These are phyloP conservation scores for Penicillium sclerotigenum DNA, from an alignment of 2,329 filamentous ascomycete species.

Conservation along the genomic window DNA sequence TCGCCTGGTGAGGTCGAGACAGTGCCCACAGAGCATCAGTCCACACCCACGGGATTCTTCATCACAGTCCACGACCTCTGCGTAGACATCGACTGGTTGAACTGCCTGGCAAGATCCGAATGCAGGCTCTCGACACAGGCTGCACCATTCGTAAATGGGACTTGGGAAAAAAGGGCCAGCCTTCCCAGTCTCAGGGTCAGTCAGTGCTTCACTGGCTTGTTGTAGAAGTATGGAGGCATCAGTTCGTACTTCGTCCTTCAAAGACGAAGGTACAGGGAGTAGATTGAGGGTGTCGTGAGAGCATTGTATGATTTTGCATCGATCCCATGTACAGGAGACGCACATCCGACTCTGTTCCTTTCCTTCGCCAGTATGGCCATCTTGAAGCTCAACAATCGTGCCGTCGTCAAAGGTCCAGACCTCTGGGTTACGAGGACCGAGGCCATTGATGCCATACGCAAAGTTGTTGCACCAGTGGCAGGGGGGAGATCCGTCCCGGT, in stretches of 20 bases:
- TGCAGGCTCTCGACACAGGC: slow-evolving; percentile 41
- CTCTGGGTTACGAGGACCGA: slow-evolving; percentile 32
- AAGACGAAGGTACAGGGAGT: slow-evolving; percentile 18
- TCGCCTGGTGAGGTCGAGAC: slow-evolving; percentile 14
- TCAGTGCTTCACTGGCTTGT: neutral
- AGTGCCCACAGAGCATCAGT: slow-evolving; percentile 30
- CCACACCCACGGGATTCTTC: slow-evolving; percentile 25
- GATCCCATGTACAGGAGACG: slow-evolving; percentile 32
- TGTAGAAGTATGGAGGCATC: slow-evolving; percentile 26
- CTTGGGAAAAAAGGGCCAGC: neutral
- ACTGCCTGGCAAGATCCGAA: slow-evolving; percentile 32
- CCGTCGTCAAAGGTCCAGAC: slow-evolving; percentile 32
- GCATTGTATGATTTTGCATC: slow-evolving; percentile 38
- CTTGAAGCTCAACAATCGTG: slow-evolving; percentile 39
- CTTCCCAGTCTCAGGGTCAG: neutral
- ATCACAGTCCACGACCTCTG: neutral
- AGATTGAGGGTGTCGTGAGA: slow-evolving; percentile 29
- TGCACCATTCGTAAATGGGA: slow-evolving; percentile 36
- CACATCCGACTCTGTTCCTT: slow-evolving; percentile 40
- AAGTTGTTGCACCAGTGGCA: slow-evolving; percentile 45
- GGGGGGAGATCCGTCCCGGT: slow-evolving; percentile 16
- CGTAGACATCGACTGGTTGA: slow-evolving; percentile 7
- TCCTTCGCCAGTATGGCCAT: slow-evolving; percentile 36
- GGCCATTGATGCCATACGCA: slow-evolving; percentile 41
- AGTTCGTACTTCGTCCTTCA: slow-evolving; percentile 17